Evolutionary conservation across 192 early-diverging fungal species (phyloP).

Genomic region (Polychytrium aggregatum): DNA sequence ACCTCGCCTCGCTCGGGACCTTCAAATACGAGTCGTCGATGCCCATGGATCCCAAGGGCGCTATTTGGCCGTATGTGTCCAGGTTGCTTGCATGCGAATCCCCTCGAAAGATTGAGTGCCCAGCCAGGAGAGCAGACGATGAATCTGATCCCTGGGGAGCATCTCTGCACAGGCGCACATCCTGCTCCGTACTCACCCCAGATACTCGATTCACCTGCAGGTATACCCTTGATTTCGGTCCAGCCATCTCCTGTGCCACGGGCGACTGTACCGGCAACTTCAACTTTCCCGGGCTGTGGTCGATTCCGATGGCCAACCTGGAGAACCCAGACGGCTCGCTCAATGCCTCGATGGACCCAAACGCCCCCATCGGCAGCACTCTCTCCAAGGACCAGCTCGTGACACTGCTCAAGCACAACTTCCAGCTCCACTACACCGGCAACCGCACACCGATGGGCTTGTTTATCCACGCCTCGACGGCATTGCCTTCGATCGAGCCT

Average conservation of each 20-base stretch:
- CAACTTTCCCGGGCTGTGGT: slow-evolving; percentile 54
- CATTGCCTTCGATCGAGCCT: slow-evolving; percentile 1
- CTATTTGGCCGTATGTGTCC: no score
- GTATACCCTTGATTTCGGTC: slow-evolving; percentile 58
- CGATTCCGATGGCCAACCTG: slow-evolving; percentile 52
- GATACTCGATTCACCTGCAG: slow-evolving; percentile 49
- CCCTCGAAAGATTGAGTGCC: no score
- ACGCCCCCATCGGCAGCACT: slow-evolving; percentile 1
- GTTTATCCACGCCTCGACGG: slow-evolving; percentile 16
- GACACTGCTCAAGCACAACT: slow-evolving; percentile 10
- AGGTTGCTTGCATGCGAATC: no score
- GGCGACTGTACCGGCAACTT: slow-evolving; percentile 31
- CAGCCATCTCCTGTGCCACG: slow-evolving; percentile 5
- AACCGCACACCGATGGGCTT: slow-evolving; percentile 18
- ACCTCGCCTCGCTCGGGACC: slow-evolving; percentile 11
- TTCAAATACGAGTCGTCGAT: slow-evolving; percentile 47
- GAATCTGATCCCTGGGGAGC: no score
- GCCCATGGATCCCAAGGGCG: no score
- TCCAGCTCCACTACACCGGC: slow-evolving; percentile 16
- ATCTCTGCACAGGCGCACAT: no score
- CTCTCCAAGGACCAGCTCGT: slow-evolving; percentile 10
- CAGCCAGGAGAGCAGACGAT: no score
- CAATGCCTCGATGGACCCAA: slow-evolving; percentile 40
- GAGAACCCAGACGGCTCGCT: slow-evolving; percentile 25
- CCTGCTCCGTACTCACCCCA: slow-evolving; percentile 5